Evolutionary conservation across 345 rosid genomes (phyloP), one percentile per base, ranked within the genome.

Genomic region (Nasturtium officinale): DNA sequence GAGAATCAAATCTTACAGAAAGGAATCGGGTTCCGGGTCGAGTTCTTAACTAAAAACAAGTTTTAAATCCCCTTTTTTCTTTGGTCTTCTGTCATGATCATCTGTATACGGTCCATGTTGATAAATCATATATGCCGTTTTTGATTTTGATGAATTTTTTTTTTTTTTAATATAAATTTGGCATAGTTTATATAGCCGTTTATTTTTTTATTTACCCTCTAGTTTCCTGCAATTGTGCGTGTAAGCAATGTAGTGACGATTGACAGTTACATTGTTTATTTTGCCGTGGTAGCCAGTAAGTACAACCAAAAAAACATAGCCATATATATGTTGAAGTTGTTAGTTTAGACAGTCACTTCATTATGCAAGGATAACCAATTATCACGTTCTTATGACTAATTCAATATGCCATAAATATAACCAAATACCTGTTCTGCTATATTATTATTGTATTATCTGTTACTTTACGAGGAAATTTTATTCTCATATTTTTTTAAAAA

Each of bases 1-100:
- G 80, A 85, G 96, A 61, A 83, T 74, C 33, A 90, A 82, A 74
- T 63, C 78, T 20, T 80, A 76, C 83, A 83, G 71, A 57, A 77
- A 59, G 76, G 18, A 48, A 3, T 60, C 32, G 10, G 61, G 47
- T 38, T 74, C 77, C 1, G 65, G 54, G 16, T 75, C 67, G 7
- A 74, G 4, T 73, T 73, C 73, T 75, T 75, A 1, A 40, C 7
- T 21, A 33, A 10, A 56, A 37, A 18, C 35, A 28, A 47, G 40
- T 64, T 64, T 65, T 35, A 7, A 33, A 33, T 64, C 50, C 7
- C 32, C 15, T 55, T 4, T 46, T 38, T 15, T 50, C 8, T 38
- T 35, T 8, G 2, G 12, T 66, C 23, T 18, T 37, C 16, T 50
- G 25, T 38, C 37, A 20, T 67, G 58, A 32, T 60, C 11, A 30